Base-by-base conservation (phyloP, 1,139 yeast genomes). In the Protomyces inundatus region DNA sequence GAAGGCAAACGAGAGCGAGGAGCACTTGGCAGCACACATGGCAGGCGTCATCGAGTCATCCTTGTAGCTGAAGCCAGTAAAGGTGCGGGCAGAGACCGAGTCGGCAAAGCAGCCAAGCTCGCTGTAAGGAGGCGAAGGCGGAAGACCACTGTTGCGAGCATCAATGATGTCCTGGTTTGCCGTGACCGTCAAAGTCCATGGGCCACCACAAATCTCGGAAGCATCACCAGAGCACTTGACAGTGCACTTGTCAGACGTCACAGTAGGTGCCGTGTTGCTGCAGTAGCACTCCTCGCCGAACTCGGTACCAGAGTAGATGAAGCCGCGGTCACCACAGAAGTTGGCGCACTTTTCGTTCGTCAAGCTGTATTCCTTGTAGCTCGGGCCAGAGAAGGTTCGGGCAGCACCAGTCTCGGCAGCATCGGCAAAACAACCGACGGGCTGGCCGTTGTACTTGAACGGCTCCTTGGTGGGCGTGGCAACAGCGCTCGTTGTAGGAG, bases 231-330 rank as follows among this genome's bases (percentile, higher is more conserved):
- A 54, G n/a, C 61, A 57, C 3, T 33, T 39, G 40, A 51, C 39
- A 16, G 32, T 57, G 51, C 61, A 57, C 1, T 39, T 34, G n/a
- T 42, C 30, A 6, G 55, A 37, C 30, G 16, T 6, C 6, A 50
- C 30, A 10, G 51, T 39, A 9, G 61, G 61, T 12, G 1, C n/a
- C 7, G 36, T 10, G 30, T 32, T 34, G 33, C 55, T 36, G 14
- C 61, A 57, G 51, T 57, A 57, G 40, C 61, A 57, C 61, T 57
- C 55, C 34, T 37, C 39, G 30, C 40, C 50, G 10, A 48, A 57
- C 23, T 57, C 51, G 4, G 50, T 39, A 10, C 51, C 61, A 51
- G 50, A 36, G 40, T 42, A 32, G 10, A 32, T 50, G 42, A 32
- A 57, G n/a, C 61, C 61, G 9, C 14, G 33, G 30, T 39, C 39